phyloP scores from a whole-genome alignment of 2,329 filamentous ascomycete genomes.

The Orbilia javanica region DNA sequence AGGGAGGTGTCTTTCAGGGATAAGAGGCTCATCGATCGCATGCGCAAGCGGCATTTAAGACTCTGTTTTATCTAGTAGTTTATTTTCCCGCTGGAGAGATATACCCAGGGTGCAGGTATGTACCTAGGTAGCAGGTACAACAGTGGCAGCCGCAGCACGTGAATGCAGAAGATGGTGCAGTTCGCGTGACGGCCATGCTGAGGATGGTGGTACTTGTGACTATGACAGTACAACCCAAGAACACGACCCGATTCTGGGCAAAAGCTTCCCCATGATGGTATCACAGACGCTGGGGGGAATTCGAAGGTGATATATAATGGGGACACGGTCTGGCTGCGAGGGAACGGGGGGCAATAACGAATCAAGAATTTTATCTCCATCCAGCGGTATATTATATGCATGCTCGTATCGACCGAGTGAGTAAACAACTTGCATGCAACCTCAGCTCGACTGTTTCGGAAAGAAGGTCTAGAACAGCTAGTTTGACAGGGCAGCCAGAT shows the following conservation, averaged over 20 bases:
- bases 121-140: not conserved
- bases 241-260: slow-evolving; percentile 1
- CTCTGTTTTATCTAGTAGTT: not conserved
- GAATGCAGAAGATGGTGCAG: slow-evolving; percentile 20
- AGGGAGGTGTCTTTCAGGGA: not conserved
- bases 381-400: not conserved
- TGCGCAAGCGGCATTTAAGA: no score
- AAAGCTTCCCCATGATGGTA: slow-evolving; percentile 51
- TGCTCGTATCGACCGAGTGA: slow-evolving; percentile 13
- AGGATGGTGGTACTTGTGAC: slow-evolving; percentile 37
- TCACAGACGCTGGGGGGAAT: slow-evolving; percentile 15
- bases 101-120: no score
- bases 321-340: not conserved
- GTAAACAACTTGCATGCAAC: slow-evolving; percentile 25
- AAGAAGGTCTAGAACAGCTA: slow-evolving; percentile 7
- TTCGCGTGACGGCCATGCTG: slow-evolving; percentile 33
- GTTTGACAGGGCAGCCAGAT: not conserved
- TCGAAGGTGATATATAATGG: not conserved
- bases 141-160: slow-evolving; percentile 20
- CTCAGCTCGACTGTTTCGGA: slow-evolving; percentile 3
- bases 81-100: not conserved
- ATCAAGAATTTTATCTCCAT: slow-evolving; percentile 22
- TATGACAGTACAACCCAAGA: slow-evolving; percentile 21
- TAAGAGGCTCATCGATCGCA: not conserved
- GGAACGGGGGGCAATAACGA: no score